Base-by-base conservation (phyloP, 31 red algal genomes). In the Asparagopsis taxiformis region DNA sequence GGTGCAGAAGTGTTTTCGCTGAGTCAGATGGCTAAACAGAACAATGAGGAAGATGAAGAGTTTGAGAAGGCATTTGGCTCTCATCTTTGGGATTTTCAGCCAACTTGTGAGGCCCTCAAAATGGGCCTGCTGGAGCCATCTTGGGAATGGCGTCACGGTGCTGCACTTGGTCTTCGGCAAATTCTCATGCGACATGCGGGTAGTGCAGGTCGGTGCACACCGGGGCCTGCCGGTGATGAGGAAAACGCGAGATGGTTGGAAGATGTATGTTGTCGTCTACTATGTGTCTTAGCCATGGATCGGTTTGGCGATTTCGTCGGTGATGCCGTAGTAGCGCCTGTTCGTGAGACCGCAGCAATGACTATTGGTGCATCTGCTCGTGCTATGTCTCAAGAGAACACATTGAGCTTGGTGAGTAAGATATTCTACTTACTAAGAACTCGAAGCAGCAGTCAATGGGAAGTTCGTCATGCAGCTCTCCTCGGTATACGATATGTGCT, bases 301-400 rank as follows among this genome's bases (percentile, higher is more conserved):
- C 85, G 95, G 2, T 98, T 98, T 74, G 85, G 90, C 31, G 95
- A 98, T 80, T 98, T 88, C 65, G 91, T 89, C 16, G 91, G 84
- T 22, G 87, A 93, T 48, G 75, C 82, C 30, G 91, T 94, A 9
- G 85, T 98, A 1, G 95, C 95, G 31, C 95, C 95, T 30, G 95
- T 98, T 23, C 76, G 84, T 5, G 95, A 98, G 57, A 84, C 95
- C 15, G 95, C 90, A 7, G 77, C 90, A 28, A 94, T 94, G 95
- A 87, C 85, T 36, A 69, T 98, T 17, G 94, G 73, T 30, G 87
- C 95, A 50, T 71, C 68, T 11, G 65, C 75, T 15, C 53, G 73
- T 2, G 84, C 46, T 25, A 72, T 86, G 82, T 65, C 76, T 13
- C 59, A 62, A 21, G 64, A 74, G 26, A 23, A 19, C 0, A 74